Percentiles rank a stretch among this genome's conserved stretches.
Evolutionary conservation across 306 rosid species (phyloP).

Genomic region (Mucuna pruriens): DNA sequence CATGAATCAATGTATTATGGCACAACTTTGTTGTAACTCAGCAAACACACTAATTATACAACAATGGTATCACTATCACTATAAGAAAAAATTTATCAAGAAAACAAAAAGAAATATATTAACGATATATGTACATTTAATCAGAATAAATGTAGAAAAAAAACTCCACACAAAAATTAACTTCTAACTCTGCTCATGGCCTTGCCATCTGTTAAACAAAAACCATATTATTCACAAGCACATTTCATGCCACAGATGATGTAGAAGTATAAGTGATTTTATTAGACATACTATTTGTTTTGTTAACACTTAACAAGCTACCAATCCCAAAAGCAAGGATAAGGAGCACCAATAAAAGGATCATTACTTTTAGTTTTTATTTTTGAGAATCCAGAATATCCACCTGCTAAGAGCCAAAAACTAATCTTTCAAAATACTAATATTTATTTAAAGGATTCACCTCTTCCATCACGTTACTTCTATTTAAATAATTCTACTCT

Average conservation of each 20-base stretch:
- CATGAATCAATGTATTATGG: conserved; percentile 27
- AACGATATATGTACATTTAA: conserved; percentile 67
- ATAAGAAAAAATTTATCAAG: conserved; percentile 38
- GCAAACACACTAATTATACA: conserved; percentile 51
- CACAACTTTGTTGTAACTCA: conserved; percentile 45
- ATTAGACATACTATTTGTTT: background rate
- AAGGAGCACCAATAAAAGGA: background rate
- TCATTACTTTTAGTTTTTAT: conserved; percentile 4
- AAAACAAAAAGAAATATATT: conserved; percentile 6
- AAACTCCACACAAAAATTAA: conserved; percentile 41
- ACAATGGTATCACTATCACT: conserved; percentile 49
- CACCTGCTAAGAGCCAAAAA: no score
- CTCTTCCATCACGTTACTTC: no score
- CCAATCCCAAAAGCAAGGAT: background rate
- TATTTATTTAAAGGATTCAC: no score
- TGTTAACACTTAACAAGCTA: conserved; percentile 8
- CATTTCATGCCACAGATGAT: background rate
- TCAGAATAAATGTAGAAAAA: conserved; percentile 47
- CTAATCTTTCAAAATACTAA: no score
- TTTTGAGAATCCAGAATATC: no score
- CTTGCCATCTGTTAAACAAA: conserved; percentile 88
- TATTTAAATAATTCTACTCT: no score
- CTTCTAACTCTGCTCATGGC: conserved; percentile 55
- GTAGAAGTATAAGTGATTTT: background rate
- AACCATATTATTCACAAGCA: conserved; percentile 24